Percentiles rank a stretch among this genome's conserved stretches.
These are phyloP conservation scores for Rhodofomes roseus DNA, from an alignment of 1,284 basidiomycete species.

Conservation along the genomic window DNA sequence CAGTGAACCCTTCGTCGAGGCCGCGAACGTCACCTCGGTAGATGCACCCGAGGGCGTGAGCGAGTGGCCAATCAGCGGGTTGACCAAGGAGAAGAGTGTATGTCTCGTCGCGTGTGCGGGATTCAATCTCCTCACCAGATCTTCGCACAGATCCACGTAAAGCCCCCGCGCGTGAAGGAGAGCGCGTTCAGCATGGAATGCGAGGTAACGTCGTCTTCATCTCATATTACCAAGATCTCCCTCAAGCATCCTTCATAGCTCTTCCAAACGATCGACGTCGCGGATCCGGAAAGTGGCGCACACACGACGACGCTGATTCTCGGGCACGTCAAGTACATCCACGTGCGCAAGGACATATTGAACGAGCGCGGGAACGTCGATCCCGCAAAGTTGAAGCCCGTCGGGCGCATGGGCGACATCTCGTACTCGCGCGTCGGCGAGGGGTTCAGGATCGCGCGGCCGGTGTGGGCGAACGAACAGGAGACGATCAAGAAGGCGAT, in stretches of 20 bases:
- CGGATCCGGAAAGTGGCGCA: slow-evolving; percentile 36
- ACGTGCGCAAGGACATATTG: slow-evolving; percentile 55
- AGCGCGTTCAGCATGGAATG: slow-evolving; percentile 75
- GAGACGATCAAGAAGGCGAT: not conserved
- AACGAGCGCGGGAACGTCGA: slow-evolving; percentile 48
- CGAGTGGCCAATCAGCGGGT: slow-evolving; percentile 73
- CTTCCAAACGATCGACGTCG: slow-evolving; percentile 55
- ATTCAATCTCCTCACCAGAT: not conserved
- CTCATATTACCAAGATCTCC: not conserved
- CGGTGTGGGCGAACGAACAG: slow-evolving; percentile 42
- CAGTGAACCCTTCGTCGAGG: slow-evolving; percentile 71
- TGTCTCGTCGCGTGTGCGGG: not conserved
- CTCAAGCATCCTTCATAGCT: not conserved
- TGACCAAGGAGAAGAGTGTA: slow-evolving; percentile 62
- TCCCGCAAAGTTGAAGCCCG: slow-evolving; percentile 50
- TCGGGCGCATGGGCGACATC: slow-evolving; percentile 64
- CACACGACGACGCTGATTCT: slow-evolving; percentile 56
- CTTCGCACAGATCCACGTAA: slow-evolving; percentile 36
- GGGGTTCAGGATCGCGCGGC: slow-evolving; percentile 53
- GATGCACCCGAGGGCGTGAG: slow-evolving; percentile 62
- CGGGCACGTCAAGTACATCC: slow-evolving; percentile 61
- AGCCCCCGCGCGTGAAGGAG: slow-evolving; percentile 66
- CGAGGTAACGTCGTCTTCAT: slow-evolving; percentile 37
- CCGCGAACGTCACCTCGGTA: slow-evolving; percentile 65
- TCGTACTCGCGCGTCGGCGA: slow-evolving; percentile 43